Evolutionary conservation across 1,139 yeast species (phyloP).

Genomic region (Sugiyamaella japonica): DNA sequence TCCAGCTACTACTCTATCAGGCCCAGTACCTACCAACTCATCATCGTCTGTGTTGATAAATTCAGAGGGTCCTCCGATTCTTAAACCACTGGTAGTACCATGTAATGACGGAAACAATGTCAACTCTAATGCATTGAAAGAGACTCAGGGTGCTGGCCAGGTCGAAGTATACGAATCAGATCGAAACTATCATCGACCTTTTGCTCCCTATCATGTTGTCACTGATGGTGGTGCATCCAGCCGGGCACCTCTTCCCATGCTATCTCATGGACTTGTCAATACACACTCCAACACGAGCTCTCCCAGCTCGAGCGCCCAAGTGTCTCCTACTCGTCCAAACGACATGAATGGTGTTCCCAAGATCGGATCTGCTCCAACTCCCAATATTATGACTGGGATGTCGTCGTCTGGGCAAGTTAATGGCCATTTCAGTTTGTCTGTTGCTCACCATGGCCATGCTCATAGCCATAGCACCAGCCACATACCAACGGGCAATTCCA

Average conservation of each 20-base stretch:
- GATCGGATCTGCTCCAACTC: neutral
- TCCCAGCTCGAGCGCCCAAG: neutral
- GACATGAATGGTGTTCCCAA: neutral
- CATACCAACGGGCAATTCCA: neutral
- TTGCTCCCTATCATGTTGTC: neutral
- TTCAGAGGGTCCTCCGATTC: neutral
- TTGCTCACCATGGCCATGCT: neutral
- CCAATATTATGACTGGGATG: neutral
- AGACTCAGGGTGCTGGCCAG: neutral
- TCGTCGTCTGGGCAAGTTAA: neutral
- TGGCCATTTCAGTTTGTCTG: neutral
- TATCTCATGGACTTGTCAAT: neutral
- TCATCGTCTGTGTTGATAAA: no score
- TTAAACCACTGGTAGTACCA: conserved; percentile 9
- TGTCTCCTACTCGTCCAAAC: neutral
- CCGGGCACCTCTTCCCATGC: neutral
- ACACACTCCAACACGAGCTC: neutral
- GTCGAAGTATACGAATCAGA: neutral
- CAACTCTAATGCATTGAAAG: neutral
- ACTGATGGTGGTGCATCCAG: neutral
- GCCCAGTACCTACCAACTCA: conserved; percentile 1
- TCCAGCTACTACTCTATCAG: no score
- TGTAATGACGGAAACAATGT: neutral
- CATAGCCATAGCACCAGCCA: neutral
- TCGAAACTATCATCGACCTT: neutral